Conservation (phyloP, 2,329 filamentous ascomycete genomes). For the Fusarium liriodendri region DNA sequence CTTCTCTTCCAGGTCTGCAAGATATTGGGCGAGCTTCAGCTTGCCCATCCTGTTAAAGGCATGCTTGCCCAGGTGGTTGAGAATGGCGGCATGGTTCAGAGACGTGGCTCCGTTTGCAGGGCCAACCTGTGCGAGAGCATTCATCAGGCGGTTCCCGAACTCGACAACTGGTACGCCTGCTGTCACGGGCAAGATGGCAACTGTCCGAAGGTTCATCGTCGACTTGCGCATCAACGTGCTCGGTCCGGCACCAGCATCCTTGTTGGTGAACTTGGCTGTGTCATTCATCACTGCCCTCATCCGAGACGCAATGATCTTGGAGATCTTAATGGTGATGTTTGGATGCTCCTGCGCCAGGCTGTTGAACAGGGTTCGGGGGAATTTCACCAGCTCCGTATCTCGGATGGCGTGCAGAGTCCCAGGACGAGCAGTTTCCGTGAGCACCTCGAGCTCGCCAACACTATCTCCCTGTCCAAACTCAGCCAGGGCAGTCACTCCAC, state of each 20-base stretch:
- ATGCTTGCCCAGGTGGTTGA: constrained; percentile 94
- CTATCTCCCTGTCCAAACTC: constrained; percentile 98
- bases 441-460: constrained; percentile 94
- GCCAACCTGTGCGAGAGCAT: constrained; percentile 88
- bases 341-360: constrained; percentile 97
- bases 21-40: constrained; percentile 92
- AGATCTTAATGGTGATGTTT: constrained; percentile 98
- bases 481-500: constrained; percentile 85
- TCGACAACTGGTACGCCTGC: constrained; percentile 93
- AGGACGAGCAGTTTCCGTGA: constrained; percentile 92
- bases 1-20: constrained; percentile 96
- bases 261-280: constrained; percentile 73
- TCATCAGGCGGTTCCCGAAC: constrained; percentile 90
- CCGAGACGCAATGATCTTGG: constrained; percentile 95
- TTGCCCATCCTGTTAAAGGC: constrained; percentile 99
- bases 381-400: constrained; percentile 95
- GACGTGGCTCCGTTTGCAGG: constrained; percentile 90
- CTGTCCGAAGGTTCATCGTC: constrained; percentile 90
- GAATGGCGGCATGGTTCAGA: constrained; percentile 90
- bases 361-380: constrained; percentile 96
- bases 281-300: constrained; percentile 92
- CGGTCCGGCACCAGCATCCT: constrained; percentile 71
- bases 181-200: constrained; percentile 91
- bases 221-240: constrained; percentile 75
- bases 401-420: constrained; percentile 95